Evolutionary conservation across 306 rosid species (phyloP).

Genomic region (Lagenaria siceraria): DNA sequence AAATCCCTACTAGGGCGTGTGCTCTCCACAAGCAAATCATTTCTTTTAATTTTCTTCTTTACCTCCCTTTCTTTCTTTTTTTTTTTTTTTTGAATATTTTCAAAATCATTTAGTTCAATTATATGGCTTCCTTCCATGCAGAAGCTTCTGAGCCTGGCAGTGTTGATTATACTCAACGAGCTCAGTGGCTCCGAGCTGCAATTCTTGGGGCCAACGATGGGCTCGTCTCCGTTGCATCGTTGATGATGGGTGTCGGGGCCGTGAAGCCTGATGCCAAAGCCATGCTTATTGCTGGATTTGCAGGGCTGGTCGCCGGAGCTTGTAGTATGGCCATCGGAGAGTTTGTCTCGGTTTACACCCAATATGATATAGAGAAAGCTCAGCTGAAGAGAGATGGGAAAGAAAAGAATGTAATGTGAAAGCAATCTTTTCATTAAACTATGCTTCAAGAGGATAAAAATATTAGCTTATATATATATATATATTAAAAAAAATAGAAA

Average conservation of each 20-base stretch:
- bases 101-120: background rate
- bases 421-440: background rate
- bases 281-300: constrained; percentile 8
- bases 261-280: constrained; percentile 7
- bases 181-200: constrained; percentile 13
- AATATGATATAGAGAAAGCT: constrained; percentile 4
- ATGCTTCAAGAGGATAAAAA: too few relatives aligned
- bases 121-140: constrained; percentile 6
- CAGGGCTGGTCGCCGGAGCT: constrained; percentile 2
- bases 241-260: constrained; percentile 12
- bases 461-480: too few relatives aligned
- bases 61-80: background rate
- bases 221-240: constrained; percentile 4
- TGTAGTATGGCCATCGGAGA: constrained; percentile 15
- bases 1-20: background rate
- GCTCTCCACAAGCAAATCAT: constrained; percentile 10
- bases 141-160: background rate
- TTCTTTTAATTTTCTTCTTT: background rate
- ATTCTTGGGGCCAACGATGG: constrained; percentile 12
- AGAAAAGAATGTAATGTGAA: background rate
- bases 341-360: constrained; percentile 5
- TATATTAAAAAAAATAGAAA: too few relatives aligned
- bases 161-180: background rate
- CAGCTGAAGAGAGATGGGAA: constrained; percentile 5
- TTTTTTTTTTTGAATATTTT: background rate